Evolutionary conservation across 2,329 filamentous ascomycete species (phyloP).

Genomic region (Ophiostoma triangulosporum): DNA sequence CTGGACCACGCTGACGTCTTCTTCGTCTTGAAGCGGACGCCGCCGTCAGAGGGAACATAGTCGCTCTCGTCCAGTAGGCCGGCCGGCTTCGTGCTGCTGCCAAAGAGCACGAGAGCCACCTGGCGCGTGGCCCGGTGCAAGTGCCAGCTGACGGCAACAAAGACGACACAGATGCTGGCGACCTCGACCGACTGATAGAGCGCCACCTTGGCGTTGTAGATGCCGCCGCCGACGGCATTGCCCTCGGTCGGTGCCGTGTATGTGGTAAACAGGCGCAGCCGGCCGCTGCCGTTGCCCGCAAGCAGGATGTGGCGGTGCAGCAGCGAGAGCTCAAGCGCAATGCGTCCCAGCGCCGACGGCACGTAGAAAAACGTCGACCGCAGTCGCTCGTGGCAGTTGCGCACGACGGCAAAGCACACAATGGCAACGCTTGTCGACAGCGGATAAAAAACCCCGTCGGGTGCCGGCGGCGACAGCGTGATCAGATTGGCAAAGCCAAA

Average conservation of each 20-base stretch:
- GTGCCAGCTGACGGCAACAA: neutral
- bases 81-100: neutral
- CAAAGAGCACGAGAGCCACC: neutral
- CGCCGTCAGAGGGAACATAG: neutral
- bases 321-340: conserved; percentile 45
- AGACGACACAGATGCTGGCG: neutral
- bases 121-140: neutral
- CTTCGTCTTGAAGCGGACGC: neutral
- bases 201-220: neutral
- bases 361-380: conserved; percentile 29
- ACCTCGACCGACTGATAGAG: neutral
- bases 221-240: neutral
- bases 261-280: conserved; percentile 23
- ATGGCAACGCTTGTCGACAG: conserved; percentile 38
- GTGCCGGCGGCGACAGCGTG: neutral
- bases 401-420: conserved; percentile 35
- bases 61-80: neutral
- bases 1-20: neutral
- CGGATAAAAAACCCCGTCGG: conserved; percentile 19
- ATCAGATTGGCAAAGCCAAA: conserved; percentile 22
- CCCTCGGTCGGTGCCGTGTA: neutral
- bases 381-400: conserved; percentile 31
- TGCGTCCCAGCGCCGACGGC: conserved; percentile 41
- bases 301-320: conserved; percentile 50
- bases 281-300: conserved; percentile 40